Evolutionary conservation across 169 alveolate genomes (phyloP), one percentile per base, ranked within the genome.

Genomic region (Amoebophrya sp.): DNA sequence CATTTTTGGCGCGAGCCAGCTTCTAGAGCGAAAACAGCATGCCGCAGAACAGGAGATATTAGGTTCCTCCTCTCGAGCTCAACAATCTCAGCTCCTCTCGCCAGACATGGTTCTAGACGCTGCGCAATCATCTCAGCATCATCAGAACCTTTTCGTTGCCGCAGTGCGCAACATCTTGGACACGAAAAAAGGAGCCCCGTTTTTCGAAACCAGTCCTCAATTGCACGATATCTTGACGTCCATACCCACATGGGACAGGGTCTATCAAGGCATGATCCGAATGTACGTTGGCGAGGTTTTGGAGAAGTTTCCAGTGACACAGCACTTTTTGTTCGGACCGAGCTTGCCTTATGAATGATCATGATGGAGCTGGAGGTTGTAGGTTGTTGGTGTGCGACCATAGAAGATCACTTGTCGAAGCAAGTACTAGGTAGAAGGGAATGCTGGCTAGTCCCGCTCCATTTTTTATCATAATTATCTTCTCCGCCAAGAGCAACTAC

Each of bases 281-380:
- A 94, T 94, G 95, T 93, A 92, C 91, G 93, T 91, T 34, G 94
- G 93, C 23, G 95, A 94, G 40, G 94, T 94, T 0, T 41, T 93
- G 93, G 40, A 65, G 90, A 94, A 93, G 47, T 76, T 94, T 89
- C 95, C 95, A 36, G 90, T 93, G 0, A 93, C 89, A 40, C 95
- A 94, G 91, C 95, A 94, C 77, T 92, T 94, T 41, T 92, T 78
- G 40, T 94, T 93, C 77, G 95, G 95, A 1, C 0, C 93, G 53
- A 18, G 65, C 47, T 91, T 92, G 65, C 94, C 95, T 1, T 38
- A 47, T 18, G 65, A 47, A 18, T 47, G 65, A 47, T 12, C 29
- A 47, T 6, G 65, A 47, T 18, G 65, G 6, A 6, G 65, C n/a
- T n/a, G n/a, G n/a, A n/a, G n/a, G n/a, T n/a, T n/a, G n/a, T n/a